These are phyloP conservation scores for Beauveria medogensis DNA, from an alignment of 2,329 filamentous ascomycete genomes.

Conservation along the genomic window DNA sequence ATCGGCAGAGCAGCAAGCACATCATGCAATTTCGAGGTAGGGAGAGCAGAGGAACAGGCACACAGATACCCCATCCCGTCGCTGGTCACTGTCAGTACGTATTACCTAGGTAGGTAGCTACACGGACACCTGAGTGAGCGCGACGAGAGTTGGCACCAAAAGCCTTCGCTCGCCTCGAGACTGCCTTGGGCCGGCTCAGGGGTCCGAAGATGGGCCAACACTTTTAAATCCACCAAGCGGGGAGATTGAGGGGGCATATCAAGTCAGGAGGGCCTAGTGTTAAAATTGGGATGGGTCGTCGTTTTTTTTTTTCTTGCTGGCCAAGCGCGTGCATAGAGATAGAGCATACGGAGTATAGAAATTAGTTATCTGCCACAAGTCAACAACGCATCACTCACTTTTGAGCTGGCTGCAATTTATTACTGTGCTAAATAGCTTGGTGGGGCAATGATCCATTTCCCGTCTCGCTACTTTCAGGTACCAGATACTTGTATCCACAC, in stretches of 20 bases:
- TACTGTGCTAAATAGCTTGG: background rate
- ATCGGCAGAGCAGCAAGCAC: too few species aligned
- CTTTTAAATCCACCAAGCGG: background rate
- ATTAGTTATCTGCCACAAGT: too few species aligned
- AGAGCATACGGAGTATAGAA: too few species aligned
- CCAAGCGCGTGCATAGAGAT: background rate
- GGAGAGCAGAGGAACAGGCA: too few species aligned
- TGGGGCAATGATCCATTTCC: background rate
- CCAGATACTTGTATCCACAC: background rate
- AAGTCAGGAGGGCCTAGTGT: background rate
- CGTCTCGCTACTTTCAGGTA: background rate
- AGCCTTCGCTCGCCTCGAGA: background rate
- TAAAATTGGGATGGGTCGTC: background rate
- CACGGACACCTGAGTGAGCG: background rate
- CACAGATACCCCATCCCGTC: too few species aligned
- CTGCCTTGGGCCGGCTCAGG: background rate
- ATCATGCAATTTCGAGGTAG: too few species aligned
- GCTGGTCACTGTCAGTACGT: too few species aligned
- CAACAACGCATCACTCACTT: too few species aligned
- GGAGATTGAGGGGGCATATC: background rate
- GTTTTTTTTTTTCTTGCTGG: background rate
- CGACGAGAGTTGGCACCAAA: background rate
- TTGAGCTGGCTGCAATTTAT: background rate
- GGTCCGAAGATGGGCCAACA: background rate
- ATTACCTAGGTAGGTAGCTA: too few species aligned